phyloP scores from a whole-genome alignment of 2,329 filamentous ascomycete genomes.

The Paecilomyces niveus region DNA sequence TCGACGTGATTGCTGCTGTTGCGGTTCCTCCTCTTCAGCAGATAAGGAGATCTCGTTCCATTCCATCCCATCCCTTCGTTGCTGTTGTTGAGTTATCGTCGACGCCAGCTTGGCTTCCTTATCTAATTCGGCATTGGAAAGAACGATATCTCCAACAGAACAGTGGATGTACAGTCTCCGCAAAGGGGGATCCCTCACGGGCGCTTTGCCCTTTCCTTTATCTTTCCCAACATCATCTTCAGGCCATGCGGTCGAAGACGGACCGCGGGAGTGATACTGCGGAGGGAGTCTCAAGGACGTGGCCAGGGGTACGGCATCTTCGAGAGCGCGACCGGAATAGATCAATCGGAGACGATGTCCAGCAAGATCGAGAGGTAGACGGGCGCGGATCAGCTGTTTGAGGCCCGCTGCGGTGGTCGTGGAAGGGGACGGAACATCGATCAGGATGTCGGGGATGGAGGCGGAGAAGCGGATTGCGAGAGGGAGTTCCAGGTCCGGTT shows the following conservation, averaged over 20 bases:
- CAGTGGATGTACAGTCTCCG: slow-evolving; percentile 82
- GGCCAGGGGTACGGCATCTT: slow-evolving; percentile 63
- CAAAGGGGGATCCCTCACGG: slow-evolving; percentile 41
- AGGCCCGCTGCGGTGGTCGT: slow-evolving; percentile 68
- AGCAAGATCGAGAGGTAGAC: slow-evolving; percentile 57
- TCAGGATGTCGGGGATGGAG: slow-evolving; percentile 71
- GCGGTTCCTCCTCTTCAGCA: neutral
- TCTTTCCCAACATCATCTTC: slow-evolving; percentile 12
- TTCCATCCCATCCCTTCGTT: neutral
- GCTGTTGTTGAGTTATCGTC: slow-evolving; percentile 14
- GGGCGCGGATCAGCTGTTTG: slow-evolving; percentile 71
- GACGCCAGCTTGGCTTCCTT: slow-evolving; percentile 50
- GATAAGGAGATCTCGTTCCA: neutral
- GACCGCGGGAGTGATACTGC: slow-evolving; percentile 20
- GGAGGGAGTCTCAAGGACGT: slow-evolving; percentile 59
- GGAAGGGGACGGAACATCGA: slow-evolving; percentile 63
- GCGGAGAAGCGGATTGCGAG: slow-evolving; percentile 88
- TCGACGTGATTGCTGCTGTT: slow-evolving; percentile 7
- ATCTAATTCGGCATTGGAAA: slow-evolving; percentile 62
- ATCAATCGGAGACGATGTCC: slow-evolving; percentile 77
- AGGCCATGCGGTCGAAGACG: slow-evolving; percentile 13
- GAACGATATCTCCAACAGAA: slow-evolving; percentile 70
- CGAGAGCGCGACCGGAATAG: slow-evolving; percentile 77
- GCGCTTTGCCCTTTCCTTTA: slow-evolving; percentile 60
- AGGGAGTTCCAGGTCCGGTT: slow-evolving; percentile 44